These are phyloP conservation scores for Leptographium flavum DNA, from an alignment of 2,329 filamentous ascomycete species.

Conservation along the genomic window DNA sequence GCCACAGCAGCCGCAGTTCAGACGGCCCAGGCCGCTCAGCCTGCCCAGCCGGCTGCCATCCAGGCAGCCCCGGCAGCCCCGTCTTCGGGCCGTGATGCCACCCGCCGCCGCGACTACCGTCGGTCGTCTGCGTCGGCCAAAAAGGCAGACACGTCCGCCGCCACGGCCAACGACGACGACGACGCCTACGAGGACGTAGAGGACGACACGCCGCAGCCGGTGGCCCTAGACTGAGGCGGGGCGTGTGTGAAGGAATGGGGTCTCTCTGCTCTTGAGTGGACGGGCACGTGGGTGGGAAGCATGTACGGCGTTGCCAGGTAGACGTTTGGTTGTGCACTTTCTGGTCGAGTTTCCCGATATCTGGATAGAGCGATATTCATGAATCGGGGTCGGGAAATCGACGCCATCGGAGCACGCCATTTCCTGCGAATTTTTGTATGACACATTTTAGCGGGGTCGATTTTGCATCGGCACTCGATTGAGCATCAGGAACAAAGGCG, in stretches of 20 bases:
- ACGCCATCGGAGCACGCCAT: background rate
- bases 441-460: background rate
- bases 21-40: background rate
- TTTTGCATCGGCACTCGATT: no score
- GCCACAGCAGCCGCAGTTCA: no score
- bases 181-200: slow-evolving; percentile 25
- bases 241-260: background rate
- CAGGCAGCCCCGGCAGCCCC: background rate
- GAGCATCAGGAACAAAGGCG: no score
- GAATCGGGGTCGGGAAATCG: background rate
- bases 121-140: background rate
- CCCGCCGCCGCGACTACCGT: slow-evolving; percentile 5
- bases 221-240: background rate
- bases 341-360: background rate
- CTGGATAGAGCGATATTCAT: background rate
- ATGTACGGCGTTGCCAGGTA: background rate
- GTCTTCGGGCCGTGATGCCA: slow-evolving; percentile 13
- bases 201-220: slow-evolving; percentile 8
- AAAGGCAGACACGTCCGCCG: background rate
- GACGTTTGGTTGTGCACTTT: background rate
- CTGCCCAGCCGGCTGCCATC: slow-evolving; percentile 14
- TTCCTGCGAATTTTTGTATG: background rate
- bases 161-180: slow-evolving; percentile 11
- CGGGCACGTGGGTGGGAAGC: no score
- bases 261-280: background rate